Conservation (phyloP, 768 basidiomycete genomes). For the Xerocomellus amylosporus region DNA sequence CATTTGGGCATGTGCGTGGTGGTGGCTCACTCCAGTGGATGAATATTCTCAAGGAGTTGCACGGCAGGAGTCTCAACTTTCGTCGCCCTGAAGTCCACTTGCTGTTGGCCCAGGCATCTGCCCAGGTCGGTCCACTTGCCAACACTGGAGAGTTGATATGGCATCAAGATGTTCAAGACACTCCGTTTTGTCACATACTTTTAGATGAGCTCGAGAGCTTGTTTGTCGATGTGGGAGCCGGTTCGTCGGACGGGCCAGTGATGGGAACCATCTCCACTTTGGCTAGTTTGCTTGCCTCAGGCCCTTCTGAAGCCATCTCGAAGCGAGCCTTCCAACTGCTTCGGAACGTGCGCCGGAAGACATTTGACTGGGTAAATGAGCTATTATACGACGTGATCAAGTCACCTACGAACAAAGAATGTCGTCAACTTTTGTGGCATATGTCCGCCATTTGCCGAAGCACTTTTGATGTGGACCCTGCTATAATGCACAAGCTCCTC, state of each 20-base stretch:
- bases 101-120: not conserved
- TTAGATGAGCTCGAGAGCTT: not conserved
- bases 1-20: not conserved
- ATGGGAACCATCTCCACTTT: not conserved
- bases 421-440: not conserved
- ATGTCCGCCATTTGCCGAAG: not conserved
- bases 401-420: not conserved
- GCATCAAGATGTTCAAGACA: not conserved
- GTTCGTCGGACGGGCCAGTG: not conserved
- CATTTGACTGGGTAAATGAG: not conserved
- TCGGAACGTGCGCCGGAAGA: not conserved
- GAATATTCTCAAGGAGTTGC: not conserved
- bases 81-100: not conserved
- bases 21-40: not conserved
- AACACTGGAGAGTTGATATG: not conserved
- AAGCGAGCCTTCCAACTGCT: not conserved
- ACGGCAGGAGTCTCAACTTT: not conserved
- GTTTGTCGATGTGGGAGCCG: not conserved
- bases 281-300: not conserved
- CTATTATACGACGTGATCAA: not conserved
- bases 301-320: not conserved
- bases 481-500: not conserved
- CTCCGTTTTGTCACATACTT: not conserved
- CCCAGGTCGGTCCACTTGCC: not conserved
- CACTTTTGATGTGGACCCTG: not conserved